phyloP scores from a whole-genome alignment of 2,329 filamentous ascomycete genomes.

The Nemania sp. region DNA sequence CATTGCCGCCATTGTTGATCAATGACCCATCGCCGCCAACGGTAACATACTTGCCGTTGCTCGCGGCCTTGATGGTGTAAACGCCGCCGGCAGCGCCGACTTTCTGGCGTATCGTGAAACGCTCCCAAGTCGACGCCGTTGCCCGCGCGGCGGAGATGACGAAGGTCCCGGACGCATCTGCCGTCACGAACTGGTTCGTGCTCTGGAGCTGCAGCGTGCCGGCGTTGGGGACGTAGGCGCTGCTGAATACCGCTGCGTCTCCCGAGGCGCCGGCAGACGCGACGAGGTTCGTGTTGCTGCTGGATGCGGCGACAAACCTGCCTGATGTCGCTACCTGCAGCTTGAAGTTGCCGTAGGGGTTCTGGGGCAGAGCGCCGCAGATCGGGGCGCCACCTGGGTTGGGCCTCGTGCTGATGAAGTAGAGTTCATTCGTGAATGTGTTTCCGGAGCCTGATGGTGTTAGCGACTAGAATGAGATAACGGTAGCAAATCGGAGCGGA shows the following conservation, averaged over 20 bases:
- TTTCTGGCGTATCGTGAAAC: conserved; percentile 12
- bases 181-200: conserved; percentile 11
- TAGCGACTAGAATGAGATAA: not conserved
- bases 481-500: not conserved
- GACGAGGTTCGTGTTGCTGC: conserved; percentile 8
- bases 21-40: conserved; percentile 9
- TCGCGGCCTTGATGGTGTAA: conserved; percentile 14
- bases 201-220: conserved; percentile 7
- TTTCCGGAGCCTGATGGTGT: conserved; percentile 9
- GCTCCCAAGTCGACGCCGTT: conserved; percentile 9
- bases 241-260: conserved; percentile 4
- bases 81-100: conserved; percentile 1
- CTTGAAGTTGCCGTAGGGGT: conserved; percentile 13
- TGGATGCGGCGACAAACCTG: conserved; percentile 2
- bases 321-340: conserved; percentile 12
- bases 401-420: conserved; percentile 15
- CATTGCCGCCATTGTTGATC: conserved; percentile 4
- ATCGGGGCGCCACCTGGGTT: conserved; percentile 10
- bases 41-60: conserved; percentile 8
- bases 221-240: conserved; percentile 10
- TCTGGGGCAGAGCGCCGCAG: conserved; percentile 11
- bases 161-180: conserved; percentile 4
- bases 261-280: not conserved
- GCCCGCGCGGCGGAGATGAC: conserved; percentile 8
- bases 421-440: conserved; percentile 17